These are phyloP conservation scores for Phyllosticta citribraziliensis DNA, from an alignment of 2,329 filamentous ascomycete species.

Conservation along the genomic window DNA sequence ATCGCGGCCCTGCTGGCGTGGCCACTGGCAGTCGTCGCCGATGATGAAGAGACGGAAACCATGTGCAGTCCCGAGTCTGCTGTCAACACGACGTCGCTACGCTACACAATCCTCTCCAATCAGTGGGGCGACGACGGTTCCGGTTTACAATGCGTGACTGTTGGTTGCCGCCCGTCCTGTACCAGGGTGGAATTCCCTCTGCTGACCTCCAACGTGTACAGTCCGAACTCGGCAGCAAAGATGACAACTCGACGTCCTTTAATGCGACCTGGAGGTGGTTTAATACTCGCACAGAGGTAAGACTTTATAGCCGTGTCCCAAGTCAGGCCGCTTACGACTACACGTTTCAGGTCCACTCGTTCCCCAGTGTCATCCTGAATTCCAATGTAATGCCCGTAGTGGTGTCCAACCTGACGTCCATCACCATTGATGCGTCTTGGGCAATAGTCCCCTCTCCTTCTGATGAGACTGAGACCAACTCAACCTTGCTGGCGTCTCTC, in stretches of 20 bases:
- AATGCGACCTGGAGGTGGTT: conserved; percentile 11
- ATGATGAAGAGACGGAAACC: not conserved
- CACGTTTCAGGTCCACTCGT: conserved; percentile 10
- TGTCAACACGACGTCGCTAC: not conserved
- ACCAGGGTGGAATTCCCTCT: not conserved
- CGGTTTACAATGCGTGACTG: conserved; percentile 9
- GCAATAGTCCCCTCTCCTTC: conserved; percentile 4
- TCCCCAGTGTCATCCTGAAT: conserved; percentile 9
- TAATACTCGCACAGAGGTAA: not conserved
- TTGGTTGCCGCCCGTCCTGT: not conserved
- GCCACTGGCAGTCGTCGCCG: not conserved
- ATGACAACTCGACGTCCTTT: conserved; percentile 4
- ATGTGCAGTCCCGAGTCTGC: not conserved
- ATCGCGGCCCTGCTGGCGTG: not conserved
- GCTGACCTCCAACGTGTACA: not conserved
- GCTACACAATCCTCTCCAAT: conserved; percentile 5
- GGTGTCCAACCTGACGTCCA: conserved; percentile 1
- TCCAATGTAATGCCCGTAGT: conserved; percentile 3
- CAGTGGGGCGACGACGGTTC: conserved; percentile 8
- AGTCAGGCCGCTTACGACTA: not conserved
- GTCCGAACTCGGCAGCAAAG: not conserved
- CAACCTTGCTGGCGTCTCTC: conserved; percentile 1
- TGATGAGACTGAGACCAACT: not conserved
- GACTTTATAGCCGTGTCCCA: not conserved
- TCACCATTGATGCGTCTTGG: conserved; percentile 5